Base-by-base conservation (phyloP, 768 basidiomycete genomes). In the Macrolepiota dolichaula region DNA sequence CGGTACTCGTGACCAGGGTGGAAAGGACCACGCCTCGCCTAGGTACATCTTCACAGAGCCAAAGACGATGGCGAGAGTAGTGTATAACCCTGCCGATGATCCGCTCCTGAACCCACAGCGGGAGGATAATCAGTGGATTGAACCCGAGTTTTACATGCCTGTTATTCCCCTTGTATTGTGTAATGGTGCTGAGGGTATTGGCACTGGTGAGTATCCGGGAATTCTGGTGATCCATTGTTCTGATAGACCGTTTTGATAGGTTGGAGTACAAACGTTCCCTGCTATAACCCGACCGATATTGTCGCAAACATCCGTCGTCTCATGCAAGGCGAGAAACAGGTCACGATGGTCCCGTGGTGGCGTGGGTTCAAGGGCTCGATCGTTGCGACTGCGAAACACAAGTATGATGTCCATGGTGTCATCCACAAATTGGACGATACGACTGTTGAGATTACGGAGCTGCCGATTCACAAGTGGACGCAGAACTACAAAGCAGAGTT, bases 161-260 rank as follows among this genome's bases (percentile, higher is more conserved):
- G 73, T 94, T 44, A 68, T 99, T 1, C 97, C 97, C 0, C 79
- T 96, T 72, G 81, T 98, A 0, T 80, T 99, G 55, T 74, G 98
- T 70, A 98, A 99, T 67, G 97, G 97, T 7, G 88, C 92, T 10
- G 96, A 98, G 65, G 97, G 97, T 77, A 98, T 99, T 67, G 97
- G 97, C 49, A 99, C 97, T 59, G 94, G 92, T 89, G 61, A 69
- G 83, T 50, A 44, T 56, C 2, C 49, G 44, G 3, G 13, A 10
- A 25, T 27, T 10, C 25, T 11, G 22, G 19, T 49, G 47, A 24
- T 49, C 15, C 11, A 24, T 25, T 49, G 13, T 24, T 44, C 42
- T 24, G 19, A 49, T 49, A 5, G 47, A 24, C 13, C 25, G 47
- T 12, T 37, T 13, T 62, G 7, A 32, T 32, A 94, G 94, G 96